A percentile compares a stretch with the other conserved stretches of the same genome.
Conservation (phyloP, 495 filamentous ascomycete genomes). For the Pseudevernia furfuracea region DNA sequence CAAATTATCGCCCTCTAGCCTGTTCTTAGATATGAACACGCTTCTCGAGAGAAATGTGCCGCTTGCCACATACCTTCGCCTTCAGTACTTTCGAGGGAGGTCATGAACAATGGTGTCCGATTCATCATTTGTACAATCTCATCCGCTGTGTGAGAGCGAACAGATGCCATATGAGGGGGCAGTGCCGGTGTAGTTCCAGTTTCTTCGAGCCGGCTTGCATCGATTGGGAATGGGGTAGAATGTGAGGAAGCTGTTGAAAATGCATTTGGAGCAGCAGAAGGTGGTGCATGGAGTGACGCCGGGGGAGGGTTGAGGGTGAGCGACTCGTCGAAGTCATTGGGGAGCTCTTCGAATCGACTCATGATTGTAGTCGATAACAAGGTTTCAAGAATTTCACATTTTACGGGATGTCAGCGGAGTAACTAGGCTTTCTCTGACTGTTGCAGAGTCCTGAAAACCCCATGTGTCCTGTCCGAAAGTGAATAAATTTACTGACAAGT, state of each 20-base stretch:
- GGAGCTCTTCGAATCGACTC: constrained; percentile 42
- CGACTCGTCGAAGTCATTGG: constrained; percentile 45
- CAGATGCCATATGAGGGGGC: constrained; percentile 53
- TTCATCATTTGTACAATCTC: constrained; percentile 71
- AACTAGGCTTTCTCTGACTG: too few species aligned
- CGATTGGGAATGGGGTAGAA: constrained; percentile 40
- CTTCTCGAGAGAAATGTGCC: not conserved
- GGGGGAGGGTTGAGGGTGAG: not conserved
- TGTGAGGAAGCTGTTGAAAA: constrained; percentile 31
- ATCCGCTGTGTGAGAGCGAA: constrained; percentile 55
- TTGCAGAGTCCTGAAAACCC: too few species aligned
- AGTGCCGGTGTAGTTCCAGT: constrained; percentile 37
- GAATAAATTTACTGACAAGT: too few species aligned
- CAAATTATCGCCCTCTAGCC: constrained; percentile 53
- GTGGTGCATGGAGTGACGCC: constrained; percentile 15
- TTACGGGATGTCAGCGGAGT: too few species aligned
- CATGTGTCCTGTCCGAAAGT: too few species aligned
- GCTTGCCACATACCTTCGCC: constrained; percentile 40
- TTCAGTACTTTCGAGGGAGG: constrained; percentile 64
- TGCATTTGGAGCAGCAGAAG: constrained; percentile 2
- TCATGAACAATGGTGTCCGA: constrained; percentile 90
- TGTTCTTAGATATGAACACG: constrained; percentile 10
- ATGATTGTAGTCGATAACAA: constrained; percentile 1
- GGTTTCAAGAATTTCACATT: not conserved
- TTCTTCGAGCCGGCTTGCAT: constrained; percentile 32